A percentile compares a stretch with the other conserved stretches of the same genome.
These are phyloP conservation scores for Sporisorium scitamineum DNA, from an alignment of 1,284 basidiomycete genomes.

Conservation along the genomic window DNA sequence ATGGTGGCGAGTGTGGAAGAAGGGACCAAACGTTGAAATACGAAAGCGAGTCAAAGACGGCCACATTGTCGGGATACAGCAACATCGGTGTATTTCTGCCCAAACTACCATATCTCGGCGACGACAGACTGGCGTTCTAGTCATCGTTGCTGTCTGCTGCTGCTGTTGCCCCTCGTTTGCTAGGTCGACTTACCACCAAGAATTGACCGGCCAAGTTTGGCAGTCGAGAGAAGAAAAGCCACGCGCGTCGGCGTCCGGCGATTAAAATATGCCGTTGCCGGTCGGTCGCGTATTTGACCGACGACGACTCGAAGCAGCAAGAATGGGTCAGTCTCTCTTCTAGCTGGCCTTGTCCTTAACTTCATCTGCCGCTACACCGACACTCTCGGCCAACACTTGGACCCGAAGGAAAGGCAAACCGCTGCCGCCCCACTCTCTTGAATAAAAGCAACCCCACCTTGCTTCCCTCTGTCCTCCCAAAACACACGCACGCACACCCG, in stretches of 20 bases:
- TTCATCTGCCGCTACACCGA: too few relatives aligned
- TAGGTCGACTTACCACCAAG: too few relatives aligned
- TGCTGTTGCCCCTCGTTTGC: too few relatives aligned
- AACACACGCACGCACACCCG: background rate
- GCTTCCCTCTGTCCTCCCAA: background rate
- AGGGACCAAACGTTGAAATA: background rate
- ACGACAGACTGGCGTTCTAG: background rate
- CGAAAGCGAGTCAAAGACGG: background rate
- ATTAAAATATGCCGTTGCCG: constrained; percentile 14
- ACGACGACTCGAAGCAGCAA: background rate
- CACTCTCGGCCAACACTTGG: background rate
- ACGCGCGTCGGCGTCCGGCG: constrained; percentile 18
- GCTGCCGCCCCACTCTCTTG: background rate
- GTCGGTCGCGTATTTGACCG: constrained; percentile 3
- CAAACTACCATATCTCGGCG: background rate
- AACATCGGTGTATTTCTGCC: background rate
- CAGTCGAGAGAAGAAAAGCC: background rate
- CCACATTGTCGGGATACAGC: background rate
- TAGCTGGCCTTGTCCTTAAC: too few relatives aligned
- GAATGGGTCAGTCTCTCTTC: background rate
- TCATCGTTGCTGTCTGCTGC: background rate
- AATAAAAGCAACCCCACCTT: background rate
- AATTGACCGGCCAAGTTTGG: constrained; percentile 9
- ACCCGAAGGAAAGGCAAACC: background rate
- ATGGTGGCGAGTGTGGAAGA: background rate